Percentiles rank a stretch among this genome's conserved stretches.
phyloP scores from a whole-genome alignment of 306 rosid genomes.

The Dalbergia cultrata region DNA sequence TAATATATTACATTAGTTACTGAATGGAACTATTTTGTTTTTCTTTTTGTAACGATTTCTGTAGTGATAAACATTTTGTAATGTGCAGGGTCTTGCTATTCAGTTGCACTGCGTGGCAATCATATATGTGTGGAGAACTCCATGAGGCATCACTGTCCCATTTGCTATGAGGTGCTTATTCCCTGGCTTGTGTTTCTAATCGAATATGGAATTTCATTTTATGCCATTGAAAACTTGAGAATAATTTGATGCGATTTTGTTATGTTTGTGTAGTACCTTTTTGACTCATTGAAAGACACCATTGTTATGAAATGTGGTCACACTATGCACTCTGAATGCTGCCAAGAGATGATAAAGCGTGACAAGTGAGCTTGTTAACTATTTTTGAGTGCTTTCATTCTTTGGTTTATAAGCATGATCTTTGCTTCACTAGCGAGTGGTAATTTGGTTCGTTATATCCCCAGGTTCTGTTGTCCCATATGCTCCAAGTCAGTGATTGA shows the following conservation, averaged over 20 bases:
- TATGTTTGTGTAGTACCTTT: slow-evolving; percentile 74
- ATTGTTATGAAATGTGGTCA: slow-evolving; percentile 96
- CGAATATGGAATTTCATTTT: neutral
- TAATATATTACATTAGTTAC: neutral
- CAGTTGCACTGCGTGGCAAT: slow-evolving; percentile 71
- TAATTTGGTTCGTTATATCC: slow-evolving; percentile 38
- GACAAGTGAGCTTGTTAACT: slow-evolving; percentile 67
- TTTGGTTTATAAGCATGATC: neutral
- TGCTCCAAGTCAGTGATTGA: slow-evolving; percentile 87
- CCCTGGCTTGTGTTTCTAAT: slow-evolving; percentile 26
- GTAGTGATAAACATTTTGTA: slow-evolving; percentile 30
- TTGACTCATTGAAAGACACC: slow-evolving; percentile 83
- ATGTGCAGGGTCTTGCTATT: slow-evolving; percentile 88
- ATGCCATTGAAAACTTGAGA: slow-evolving; percentile 4
- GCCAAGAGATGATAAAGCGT: slow-evolving; percentile 75
- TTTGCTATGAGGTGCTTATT: slow-evolving; percentile 87
- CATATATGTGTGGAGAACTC: slow-evolving; percentile 95
- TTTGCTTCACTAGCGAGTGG: slow-evolving; percentile 23
- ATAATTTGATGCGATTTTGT: slow-evolving; percentile 37
- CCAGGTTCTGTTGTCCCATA: slow-evolving; percentile 90
- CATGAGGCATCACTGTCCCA: slow-evolving; percentile 97
- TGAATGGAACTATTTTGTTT: slow-evolving; percentile 1
- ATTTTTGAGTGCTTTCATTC: neutral
- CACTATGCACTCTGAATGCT: slow-evolving; percentile 92
- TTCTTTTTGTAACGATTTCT: slow-evolving; percentile 13